A percentile compares a stretch with the other conserved stretches of the same genome.
Evolutionary conservation across 225 moss, liverwort and hornwort species (phyloP).

Genomic region (Straminergon stramineum): DNA sequence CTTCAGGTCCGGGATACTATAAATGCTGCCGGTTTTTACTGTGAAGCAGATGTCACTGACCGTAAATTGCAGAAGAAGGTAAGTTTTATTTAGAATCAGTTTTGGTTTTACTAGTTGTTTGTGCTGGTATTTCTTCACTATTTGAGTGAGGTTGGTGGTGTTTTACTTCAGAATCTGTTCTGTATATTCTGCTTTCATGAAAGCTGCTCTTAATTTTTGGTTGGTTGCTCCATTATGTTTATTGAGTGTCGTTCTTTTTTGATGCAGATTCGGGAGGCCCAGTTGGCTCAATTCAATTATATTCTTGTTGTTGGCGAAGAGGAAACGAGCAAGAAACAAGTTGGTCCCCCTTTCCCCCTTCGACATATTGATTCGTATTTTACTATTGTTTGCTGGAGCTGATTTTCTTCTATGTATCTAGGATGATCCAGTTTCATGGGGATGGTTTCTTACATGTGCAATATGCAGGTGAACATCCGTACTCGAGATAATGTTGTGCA

Average conservation of each 20-base stretch:
- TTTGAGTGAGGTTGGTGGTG: neutral
- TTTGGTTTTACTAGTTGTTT: neutral
- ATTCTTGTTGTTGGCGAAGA: conserved; percentile 92
- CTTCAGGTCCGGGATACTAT: conserved; percentile 57
- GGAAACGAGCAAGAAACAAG: conserved; percentile 52
- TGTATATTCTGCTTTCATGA: neutral
- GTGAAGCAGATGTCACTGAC: conserved; percentile 67
- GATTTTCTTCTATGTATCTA: neutral
- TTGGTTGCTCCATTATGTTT: neutral
- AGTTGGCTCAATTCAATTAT: conserved; percentile 91
- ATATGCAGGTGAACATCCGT: conserved; percentile 72
- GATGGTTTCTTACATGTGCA: neutral
- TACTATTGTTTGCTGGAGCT: neutral
- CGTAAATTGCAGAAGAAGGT: conserved; percentile 68
- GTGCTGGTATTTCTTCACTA: neutral
- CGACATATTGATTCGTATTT: neutral
- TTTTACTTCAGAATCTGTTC: neutral
- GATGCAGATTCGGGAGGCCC: conserved; percentile 78
- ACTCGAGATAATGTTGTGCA: conserved; percentile 69
- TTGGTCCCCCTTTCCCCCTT: neutral
- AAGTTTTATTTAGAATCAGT: neutral
- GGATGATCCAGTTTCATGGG: neutral
- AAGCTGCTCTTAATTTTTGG: neutral
- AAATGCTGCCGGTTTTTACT: conserved; percentile 69
- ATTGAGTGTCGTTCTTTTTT: neutral